Base-by-base conservation (phyloP, 225 moss, liverwort and hornwort genomes). In the Marchantia polymorpha region DNA sequence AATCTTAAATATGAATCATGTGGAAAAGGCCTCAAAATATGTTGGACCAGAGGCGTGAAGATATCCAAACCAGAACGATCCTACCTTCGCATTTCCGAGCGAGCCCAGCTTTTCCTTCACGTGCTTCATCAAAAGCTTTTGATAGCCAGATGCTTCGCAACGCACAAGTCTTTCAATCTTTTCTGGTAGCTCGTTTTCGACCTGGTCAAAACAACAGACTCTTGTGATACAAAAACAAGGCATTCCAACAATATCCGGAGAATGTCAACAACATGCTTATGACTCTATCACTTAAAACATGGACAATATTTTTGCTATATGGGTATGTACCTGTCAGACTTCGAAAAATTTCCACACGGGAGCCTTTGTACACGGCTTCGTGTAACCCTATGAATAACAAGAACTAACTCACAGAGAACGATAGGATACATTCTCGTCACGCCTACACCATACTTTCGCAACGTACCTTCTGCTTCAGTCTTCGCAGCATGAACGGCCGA, bases 171-270 rank as follows among this genome's bases (percentile, higher is more conserved):
- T 88, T 85, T 99, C 99, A 76, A 99, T 95, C 83, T 99, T 99
- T 85, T 99, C 99, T 60, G 95, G 99, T 25, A 99, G 95, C 85
- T 99, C 99, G 75, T 99, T 95, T 81, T 99, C 99, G 77, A 99
- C 99, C 99, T 99, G 5, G 83, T 68, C 86, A 68, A 60, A 17
- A 26, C 12, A 16, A 50, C 6, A 1, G 39, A 2, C 5, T 5
- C 39, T 39, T 39, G 39, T 39, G 39, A 2, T 39, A 39, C 56
- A 56, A 56, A 1, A 56, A 56, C 13, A 56, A 56, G 56, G 19
- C 56, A 56, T 12, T 8, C 4, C 1, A 56, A 39, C 39, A 39
- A 39, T 39, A 39, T 39, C 39, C 39, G 2, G 39, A 39, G 39
- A 39, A 39, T 2, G 5, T 39, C 39, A 39, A 39, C 39, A 39